Base-by-base conservation (phyloP, 2,329 filamentous ascomycete genomes). In the Botrytis tulipae region DNA sequence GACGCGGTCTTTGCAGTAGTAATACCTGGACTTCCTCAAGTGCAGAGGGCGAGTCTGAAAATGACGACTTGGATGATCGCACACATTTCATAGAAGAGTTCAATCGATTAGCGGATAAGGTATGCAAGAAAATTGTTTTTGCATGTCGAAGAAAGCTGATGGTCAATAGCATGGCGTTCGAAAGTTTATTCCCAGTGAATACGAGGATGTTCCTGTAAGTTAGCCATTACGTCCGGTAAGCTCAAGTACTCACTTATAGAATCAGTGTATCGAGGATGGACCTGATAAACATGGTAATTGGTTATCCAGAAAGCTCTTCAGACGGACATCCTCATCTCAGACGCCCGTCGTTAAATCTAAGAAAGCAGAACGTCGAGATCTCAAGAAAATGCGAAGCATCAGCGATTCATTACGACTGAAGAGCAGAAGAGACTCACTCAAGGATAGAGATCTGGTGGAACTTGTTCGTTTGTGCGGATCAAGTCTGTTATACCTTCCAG, bases 391-490 rank as follows among this genome's bases (percentile, higher is more conserved):
- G 75, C 84, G 86, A 70, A 90, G 88, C 75, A 84, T 89, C 73
- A 88, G 88, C 71, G 87, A 90, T 42, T 86, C 87, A 14, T 77
- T 86, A 46, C 83, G 84, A 60, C 74, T 88, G 18, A 81, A 85
- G 20, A 82, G 84, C 59, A 85, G 83, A 74, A 80, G 76, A 70
- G 86, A 87, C 65, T 82, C 80, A 8, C 79, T 87, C 35, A 87
- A 85, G 77, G 83, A 84, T 61, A 83, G 87, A 75, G 85, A 86
- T 70, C 81, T 92, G 0, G 84, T 87, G 72, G 85, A 86, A n/a
- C 85, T 92, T 77, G 86, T 91, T 29, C 85, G 89, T 18, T 80
- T 92, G 44, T 90, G 89, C 76, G 90, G 90, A 54, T 88, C 88
- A 79, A 90, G 88, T 78, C 82, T 87, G 44, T 82, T 92, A 66